Conservation (phyloP, 306 rosid species). For the Castanospermum australe region DNA sequence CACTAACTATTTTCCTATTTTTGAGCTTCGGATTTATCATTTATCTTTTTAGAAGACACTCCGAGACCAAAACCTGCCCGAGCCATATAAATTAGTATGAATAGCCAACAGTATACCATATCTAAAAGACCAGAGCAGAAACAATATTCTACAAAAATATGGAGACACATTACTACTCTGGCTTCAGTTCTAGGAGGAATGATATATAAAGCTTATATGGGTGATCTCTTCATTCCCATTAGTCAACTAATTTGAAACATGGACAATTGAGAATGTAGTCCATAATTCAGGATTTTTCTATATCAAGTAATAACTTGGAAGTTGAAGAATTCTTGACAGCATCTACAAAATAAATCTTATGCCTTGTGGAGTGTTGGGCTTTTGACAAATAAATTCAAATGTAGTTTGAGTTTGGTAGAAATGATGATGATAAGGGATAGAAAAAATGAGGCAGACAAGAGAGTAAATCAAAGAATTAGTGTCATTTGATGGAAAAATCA, state of each 20-base stretch:
- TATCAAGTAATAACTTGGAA: neutral
- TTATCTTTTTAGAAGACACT: neutral
- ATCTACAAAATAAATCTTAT: neutral
- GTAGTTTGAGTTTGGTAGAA: neutral
- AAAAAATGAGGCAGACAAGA: neutral
- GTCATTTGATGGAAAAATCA: conserved; percentile 14
- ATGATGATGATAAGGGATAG: neutral
- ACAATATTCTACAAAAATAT: too few species aligned
- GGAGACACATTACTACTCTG: too few species aligned
- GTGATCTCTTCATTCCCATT: neutral
- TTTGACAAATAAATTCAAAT: neutral
- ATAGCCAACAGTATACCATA: too few species aligned
- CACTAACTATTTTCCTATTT: neutral
- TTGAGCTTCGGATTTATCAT: neutral
- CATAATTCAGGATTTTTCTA: neutral
- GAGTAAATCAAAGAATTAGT: neutral
- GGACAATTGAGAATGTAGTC: neutral
- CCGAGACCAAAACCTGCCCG: neutral
- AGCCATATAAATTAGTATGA: too few species aligned
- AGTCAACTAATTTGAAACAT: neutral
- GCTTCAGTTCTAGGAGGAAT: too few species aligned
- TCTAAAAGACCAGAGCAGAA: too few species aligned
- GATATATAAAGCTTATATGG: too few species aligned
- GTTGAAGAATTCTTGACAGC: neutral
- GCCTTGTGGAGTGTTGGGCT: neutral